Conservation (phyloP, 139 green algal genomes). For the Tetradesmus obliquus region DNA sequence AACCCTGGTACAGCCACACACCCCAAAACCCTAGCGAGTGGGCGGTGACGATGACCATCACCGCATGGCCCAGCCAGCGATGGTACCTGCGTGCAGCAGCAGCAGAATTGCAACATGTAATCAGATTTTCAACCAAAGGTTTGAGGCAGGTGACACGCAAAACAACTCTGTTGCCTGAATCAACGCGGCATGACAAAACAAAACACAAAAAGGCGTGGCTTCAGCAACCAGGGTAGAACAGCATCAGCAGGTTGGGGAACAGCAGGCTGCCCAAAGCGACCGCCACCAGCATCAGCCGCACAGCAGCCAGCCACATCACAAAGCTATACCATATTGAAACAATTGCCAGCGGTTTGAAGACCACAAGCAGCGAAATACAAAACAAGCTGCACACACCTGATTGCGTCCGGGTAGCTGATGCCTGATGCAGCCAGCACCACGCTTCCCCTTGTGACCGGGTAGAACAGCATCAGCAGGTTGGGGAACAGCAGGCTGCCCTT, state of each 20-base stretch:
- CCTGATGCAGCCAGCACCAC: not conserved
- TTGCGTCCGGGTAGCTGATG: conserved; percentile 28
- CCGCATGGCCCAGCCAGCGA: conserved; percentile 32
- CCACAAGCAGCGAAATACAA: no score
- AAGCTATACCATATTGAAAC: no score
- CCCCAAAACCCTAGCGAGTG: not conserved
- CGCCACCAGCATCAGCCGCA: not conserved
- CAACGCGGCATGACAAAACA: no score
- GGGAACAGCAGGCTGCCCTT: no score
- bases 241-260: conserved; percentile 24
- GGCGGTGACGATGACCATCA: conserved; percentile 35
- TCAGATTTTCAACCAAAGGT: no score
- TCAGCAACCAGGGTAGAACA: conserved; percentile 43
- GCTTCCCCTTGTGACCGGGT: not conserved
- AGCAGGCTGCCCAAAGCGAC: conserved; percentile 20
- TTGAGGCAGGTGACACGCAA: no score
- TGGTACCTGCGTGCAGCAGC: conserved; percentile 5
- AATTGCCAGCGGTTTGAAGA: no score
- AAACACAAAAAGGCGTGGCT: no score
- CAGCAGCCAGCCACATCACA: not conserved
- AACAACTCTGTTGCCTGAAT: no score
- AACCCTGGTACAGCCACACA: not conserved
- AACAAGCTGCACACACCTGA: no score
- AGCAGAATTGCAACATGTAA: no score
- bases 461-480: conserved; percentile 35